Evolutionary conservation across 163 green algal species (phyloP).

Genomic region (Volvox carteri): DNA sequence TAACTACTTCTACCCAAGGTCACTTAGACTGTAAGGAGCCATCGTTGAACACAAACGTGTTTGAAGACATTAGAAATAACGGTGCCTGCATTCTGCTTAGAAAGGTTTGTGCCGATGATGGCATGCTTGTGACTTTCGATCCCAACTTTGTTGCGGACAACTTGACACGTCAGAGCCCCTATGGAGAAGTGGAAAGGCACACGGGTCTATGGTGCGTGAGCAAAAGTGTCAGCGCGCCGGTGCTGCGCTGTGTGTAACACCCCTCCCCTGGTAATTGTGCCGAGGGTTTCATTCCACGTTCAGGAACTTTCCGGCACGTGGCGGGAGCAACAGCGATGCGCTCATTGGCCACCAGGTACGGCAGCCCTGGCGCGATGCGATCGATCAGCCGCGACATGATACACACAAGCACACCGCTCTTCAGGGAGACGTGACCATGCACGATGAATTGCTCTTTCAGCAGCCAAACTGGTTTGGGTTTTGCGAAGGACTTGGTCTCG

Average conservation of each 20-base stretch:
- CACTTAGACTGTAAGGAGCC: background rate
- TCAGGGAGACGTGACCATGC: too few relatives aligned
- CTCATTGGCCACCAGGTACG: constrained; percentile 44
- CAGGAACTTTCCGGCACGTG: constrained; percentile 45
- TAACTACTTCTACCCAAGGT: background rate
- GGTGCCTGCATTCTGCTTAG: background rate
- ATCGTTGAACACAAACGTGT: background rate
- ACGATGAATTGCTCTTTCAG: too few relatives aligned
- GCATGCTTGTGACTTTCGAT: constrained; percentile 24
- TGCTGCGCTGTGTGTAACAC: background rate
- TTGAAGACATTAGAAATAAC: background rate
- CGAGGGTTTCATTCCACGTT: too few relatives aligned
- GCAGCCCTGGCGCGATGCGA: too few relatives aligned
- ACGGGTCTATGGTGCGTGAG: constrained; percentile 8
- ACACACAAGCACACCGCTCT: too few relatives aligned
- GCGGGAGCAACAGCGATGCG: constrained; percentile 36
- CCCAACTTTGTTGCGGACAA: background rate
- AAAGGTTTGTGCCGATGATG: constrained; percentile 13
- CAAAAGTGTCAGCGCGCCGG: too few relatives aligned
- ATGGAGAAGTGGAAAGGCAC: background rate
- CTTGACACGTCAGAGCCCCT: background rate
- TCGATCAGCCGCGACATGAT: too few relatives aligned
- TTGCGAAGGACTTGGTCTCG: too few relatives aligned
- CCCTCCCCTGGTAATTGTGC: too few relatives aligned
- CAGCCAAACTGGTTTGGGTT: too few relatives aligned